These are phyloP conservation scores for Xylariaceae sp. DNA, from an alignment of 2,329 filamentous ascomycete species.

Conservation along the genomic window DNA sequence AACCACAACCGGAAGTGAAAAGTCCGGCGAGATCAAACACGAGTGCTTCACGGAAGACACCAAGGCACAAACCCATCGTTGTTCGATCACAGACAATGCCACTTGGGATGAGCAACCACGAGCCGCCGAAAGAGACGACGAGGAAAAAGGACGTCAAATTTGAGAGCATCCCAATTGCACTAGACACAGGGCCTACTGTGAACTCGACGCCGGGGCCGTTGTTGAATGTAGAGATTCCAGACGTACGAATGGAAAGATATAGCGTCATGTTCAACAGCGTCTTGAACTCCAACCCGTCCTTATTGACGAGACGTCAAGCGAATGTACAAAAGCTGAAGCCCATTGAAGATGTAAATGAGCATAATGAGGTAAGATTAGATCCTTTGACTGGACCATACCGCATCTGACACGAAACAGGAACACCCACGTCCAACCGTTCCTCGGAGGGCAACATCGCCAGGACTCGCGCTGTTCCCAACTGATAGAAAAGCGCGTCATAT, in stretches of 20 bases:
- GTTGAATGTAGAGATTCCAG: slow-evolving; percentile 77
- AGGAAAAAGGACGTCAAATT: slow-evolving; percentile 24
- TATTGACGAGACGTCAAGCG: slow-evolving; percentile 58
- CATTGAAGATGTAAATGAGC: slow-evolving; percentile 44
- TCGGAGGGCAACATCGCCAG: slow-evolving; percentile 50
- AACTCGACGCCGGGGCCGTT: slow-evolving; percentile 32
- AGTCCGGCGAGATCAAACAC: slow-evolving; percentile 38
- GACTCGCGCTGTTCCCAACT: slow-evolving; percentile 45
- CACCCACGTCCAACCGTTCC: not conserved
- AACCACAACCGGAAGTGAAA: slow-evolving; percentile 21
- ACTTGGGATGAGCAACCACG: slow-evolving; percentile 16
- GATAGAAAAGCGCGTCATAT: slow-evolving; percentile 22
- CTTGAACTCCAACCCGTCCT: slow-evolving; percentile 48
- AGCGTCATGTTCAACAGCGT: slow-evolving; percentile 89
- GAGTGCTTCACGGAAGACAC: slow-evolving; percentile 27
- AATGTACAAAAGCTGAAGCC: slow-evolving; percentile 57
- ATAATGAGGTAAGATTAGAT: slow-evolving; percentile 35
- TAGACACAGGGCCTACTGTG: slow-evolving; percentile 15
- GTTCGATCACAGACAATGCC: slow-evolving; percentile 44
- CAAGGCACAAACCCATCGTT: slow-evolving; percentile 44
- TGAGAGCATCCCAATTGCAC: slow-evolving; percentile 26
- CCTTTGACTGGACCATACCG: not conserved
- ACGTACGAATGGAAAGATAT: slow-evolving; percentile 78
- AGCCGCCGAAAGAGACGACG: slow-evolving; percentile 8
- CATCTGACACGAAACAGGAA: slow-evolving; percentile 18